Base-by-base conservation (phyloP, 2,329 filamentous ascomycete genomes). In the Trichoderma polysporum region DNA sequence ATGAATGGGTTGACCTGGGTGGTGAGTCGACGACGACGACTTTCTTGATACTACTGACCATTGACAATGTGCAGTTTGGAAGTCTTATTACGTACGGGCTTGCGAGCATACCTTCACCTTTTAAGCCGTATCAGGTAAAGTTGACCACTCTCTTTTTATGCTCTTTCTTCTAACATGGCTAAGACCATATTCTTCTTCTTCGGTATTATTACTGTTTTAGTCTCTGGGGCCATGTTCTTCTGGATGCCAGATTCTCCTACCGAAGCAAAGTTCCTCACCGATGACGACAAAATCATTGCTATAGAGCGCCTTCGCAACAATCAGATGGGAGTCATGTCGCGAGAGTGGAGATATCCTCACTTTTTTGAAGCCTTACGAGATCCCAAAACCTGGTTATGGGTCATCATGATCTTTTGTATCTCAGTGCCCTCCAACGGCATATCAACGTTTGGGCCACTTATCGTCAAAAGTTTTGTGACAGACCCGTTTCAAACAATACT, bases 1-100 rank as follows among this genome's bases (percentile, higher is more conserved):
- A 88, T 87, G 83, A 86, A 88, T 63, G 86, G 86, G 2, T 74
- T 88, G 3, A 85, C 85, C 4, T 85, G 84, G 72, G 85, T 87
- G 70, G 80, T 81, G 41, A 37, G 77, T 71, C 29, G 2, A 37
- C 4, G 22, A 12, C 15, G 2, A 12, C 7, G 1, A n/a, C 37
- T 35, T 35, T 56, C 3, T 2, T 5, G 2, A 25, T 25, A 8
- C 0, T 58, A 47, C 17, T 19, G 29, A 47, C 13, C 6, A 31
- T 39, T 10, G 25, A 66, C 25, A 39, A 68, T 62, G 4, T 10
- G 22, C 25, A 81, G 80, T 77, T 85, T 29, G 85, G 85, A 1
- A 85, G 83, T 70, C 79, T 88, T 17, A 78, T 87, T 19, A 85
- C 83, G 0, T 88, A 87, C 68, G 86, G 85, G 0, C 77, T 90